Conservation (phyloP, 495 filamentous ascomycete species). For the Podospora conica region DNA sequence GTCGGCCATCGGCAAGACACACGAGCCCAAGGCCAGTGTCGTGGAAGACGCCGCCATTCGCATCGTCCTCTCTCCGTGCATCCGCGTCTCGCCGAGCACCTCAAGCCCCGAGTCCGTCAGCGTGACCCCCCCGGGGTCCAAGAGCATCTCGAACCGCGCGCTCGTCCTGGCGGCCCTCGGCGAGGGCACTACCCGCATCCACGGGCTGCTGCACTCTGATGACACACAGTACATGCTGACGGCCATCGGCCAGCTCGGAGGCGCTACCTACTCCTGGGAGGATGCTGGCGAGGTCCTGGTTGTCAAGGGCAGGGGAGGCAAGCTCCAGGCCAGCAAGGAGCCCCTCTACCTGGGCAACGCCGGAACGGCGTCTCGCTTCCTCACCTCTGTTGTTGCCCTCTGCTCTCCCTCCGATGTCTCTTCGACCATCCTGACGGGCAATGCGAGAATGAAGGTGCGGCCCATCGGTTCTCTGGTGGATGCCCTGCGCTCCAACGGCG, state of each 20-base stretch:
- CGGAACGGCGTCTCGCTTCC: constrained; percentile 90
- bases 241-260: constrained; percentile 72
- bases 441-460: constrained; percentile 91
- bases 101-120: constrained; percentile 56
- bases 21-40: constrained; percentile 79
- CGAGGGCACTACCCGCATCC: constrained; percentile 77
- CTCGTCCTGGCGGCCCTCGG: constrained; percentile 89
- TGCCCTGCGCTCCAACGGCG: constrained; percentile 77
- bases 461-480: constrained; percentile 94
- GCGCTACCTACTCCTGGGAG: constrained; percentile 93
- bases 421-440: constrained; percentile 82
- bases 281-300: constrained; percentile 84
- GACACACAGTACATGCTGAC: constrained; percentile 97
- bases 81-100: constrained; percentile 66
- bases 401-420: constrained; percentile 57
- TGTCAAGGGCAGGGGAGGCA: constrained; percentile 83
- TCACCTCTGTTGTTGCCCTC: constrained; percentile 86
- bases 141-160: constrained; percentile 95
- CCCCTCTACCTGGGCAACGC: constrained; percentile 94
- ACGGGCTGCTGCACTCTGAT: constrained; percentile 90
- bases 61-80: constrained; percentile 73
- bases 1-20: constrained; percentile 78
- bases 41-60: constrained; percentile 83
- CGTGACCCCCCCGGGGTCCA: constrained; percentile 89
- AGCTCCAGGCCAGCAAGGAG: constrained; percentile 65